These are phyloP conservation scores for Ceratocystis albifundus DNA, from an alignment of 2,329 filamentous ascomycete genomes.

Conservation along the genomic window DNA sequence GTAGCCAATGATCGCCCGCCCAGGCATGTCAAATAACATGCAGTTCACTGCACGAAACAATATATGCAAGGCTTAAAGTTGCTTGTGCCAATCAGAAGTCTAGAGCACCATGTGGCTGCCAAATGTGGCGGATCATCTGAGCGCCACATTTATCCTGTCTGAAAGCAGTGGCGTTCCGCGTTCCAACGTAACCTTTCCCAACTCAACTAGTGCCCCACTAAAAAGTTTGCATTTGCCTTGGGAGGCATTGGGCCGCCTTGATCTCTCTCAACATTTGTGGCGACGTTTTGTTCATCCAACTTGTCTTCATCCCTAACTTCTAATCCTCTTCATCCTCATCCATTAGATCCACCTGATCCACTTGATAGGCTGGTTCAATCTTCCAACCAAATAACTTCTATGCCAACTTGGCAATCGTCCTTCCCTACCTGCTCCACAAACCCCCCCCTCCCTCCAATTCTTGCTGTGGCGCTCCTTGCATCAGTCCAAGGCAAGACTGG, in stretches of 20 bases:
- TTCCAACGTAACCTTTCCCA: background rate
- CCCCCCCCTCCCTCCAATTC: no score
- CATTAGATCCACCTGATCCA: background rate
- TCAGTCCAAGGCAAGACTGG: background rate
- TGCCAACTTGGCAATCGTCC: background rate
- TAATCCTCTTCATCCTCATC: background rate
- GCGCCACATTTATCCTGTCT: no score
- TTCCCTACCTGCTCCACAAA: background rate
- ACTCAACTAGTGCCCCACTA: conserved; percentile 1
- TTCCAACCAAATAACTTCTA: background rate
- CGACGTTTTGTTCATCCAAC: background rate
- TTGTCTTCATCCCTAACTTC: background rate
- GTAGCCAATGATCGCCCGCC: background rate
- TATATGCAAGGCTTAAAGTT: background rate
- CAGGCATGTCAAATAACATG: background rate
- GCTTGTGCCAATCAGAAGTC: no score
- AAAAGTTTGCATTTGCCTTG: conserved; percentile 10
- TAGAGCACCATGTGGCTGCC: background rate
- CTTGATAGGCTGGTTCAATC: background rate
- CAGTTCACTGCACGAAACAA: background rate
- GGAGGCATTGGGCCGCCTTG: background rate
- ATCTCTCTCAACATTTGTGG: background rate
- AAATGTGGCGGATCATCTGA: background rate
- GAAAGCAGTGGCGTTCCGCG: background rate
- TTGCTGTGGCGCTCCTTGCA: background rate